Evolutionary conservation across 169 alveolate species (phyloP).

Genomic region (Cardiosporidium cionae): DNA sequence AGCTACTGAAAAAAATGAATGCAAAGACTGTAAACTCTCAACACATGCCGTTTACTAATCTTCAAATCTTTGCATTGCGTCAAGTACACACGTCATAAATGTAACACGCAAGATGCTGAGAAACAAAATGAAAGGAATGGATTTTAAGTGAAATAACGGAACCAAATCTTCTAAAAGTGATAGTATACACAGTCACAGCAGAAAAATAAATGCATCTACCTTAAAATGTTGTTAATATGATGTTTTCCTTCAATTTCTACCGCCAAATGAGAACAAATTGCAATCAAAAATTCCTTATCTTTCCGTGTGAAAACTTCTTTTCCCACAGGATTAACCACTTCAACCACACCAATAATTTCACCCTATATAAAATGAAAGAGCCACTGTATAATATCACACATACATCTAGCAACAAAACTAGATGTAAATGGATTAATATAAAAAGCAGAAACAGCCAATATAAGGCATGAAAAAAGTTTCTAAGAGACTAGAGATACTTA

Average conservation of each 20-base stretch:
- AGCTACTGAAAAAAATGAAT: no score
- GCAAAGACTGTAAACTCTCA: no score
- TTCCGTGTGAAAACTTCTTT: not conserved
- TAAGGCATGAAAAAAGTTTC: not conserved
- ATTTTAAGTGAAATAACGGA: no score
- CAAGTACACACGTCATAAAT: no score
- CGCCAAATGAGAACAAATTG: conserved; percentile 10
- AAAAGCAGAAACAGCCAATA: not conserved
- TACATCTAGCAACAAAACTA: not conserved
- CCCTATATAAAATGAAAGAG: not conserved
- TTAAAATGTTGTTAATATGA: conserved; percentile 1
- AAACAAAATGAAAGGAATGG: no score
- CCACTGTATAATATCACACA: not conserved
- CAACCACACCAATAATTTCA: conserved; percentile 9
- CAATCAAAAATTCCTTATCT: not conserved
- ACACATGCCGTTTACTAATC: no score
- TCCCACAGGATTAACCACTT: conserved; percentile 7
- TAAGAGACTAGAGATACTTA: not conserved
- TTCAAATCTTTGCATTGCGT: no score
- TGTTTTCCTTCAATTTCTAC: conserved; percentile 9
- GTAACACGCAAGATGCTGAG: no score
- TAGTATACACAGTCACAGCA: no score
- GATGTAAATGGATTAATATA: not conserved
- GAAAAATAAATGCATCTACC: no score
- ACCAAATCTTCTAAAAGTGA: no score